Conservation (phyloP, 2,329 filamentous ascomycete genomes). For the Fusarium papillatum region DNA sequence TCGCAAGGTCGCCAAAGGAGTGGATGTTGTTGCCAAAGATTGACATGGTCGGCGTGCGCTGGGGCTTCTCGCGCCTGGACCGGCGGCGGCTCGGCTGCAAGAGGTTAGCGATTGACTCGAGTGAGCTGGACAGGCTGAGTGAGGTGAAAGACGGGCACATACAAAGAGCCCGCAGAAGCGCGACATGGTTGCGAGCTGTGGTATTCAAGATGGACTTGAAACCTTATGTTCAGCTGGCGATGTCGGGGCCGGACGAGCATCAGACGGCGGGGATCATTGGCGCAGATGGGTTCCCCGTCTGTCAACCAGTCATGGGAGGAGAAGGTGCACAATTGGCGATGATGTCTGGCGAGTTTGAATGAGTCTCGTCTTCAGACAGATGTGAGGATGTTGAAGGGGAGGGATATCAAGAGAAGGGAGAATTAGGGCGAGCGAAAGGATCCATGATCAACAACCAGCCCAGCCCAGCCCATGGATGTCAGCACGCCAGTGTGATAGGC, state of each 20-base stretch:
- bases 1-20: conserved; percentile 45
- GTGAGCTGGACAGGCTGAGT: background rate
- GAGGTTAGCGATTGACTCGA: conserved; percentile 21
- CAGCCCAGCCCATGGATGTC: conserved; percentile 30
- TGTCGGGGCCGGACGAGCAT: conserved; percentile 16
- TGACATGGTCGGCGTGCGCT: conserved; percentile 54
- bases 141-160: conserved; percentile 1
- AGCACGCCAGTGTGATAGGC: conserved; percentile 40
- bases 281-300: conserved; percentile 24
- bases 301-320: conserved; percentile 16
- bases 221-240: conserved; percentile 31
- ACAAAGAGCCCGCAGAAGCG: conserved; percentile 41
- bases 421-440: conserved; percentile 10
- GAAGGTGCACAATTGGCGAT: background rate
- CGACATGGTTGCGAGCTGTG: conserved; percentile 30
- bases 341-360: background rate
- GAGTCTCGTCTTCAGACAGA: background rate
- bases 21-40: conserved; percentile 54
- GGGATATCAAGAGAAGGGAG: conserved; percentile 24
- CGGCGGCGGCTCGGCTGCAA: conserved; percentile 25
- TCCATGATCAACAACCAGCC: conserved; percentile 13
- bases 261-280: conserved; percentile 39
- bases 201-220: conserved; percentile 15
- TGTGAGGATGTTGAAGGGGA: conserved; percentile 7
- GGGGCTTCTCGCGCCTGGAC: conserved; percentile 37